Base-by-base conservation (phyloP, 176 grass and related monocot species). In the Oryza meridionalis region DNA sequence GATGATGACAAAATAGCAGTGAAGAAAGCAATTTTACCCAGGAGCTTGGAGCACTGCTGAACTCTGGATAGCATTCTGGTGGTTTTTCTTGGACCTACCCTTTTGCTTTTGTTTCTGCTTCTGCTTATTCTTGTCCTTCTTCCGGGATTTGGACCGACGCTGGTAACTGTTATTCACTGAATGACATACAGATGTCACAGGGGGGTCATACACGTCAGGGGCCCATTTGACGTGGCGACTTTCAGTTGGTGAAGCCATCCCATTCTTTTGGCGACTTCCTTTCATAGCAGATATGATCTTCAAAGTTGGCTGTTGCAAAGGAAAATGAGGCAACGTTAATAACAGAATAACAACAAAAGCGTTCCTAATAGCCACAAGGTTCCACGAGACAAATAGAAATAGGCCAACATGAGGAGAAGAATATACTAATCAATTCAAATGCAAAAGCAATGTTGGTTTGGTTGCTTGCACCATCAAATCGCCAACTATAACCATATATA, bases 171-270 rank as follows among this genome's bases (percentile, higher is more conserved):
- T 88, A 31, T 68, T 90, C 22, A 92, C 82, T 51, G 90, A 92
- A 51, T 92, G 90, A 7, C 82, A 92, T 47, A 94, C 80, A 6
- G 87, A 90, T 26, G 90, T 81, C 75, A 85, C 82, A 26, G 93
- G 93, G 6, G 90, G 93, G 5, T 94, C 93, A 38, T 94, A 92
- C 29, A 94, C 93, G 16, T 92, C 93, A 13, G 85, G 82, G 4
- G 88, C 87, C 92, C 93, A 94, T 84, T 92, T 90, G 32, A 94
- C 77, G 19, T 75, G 75, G 15, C 81, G 77, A 42, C 75, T 78
- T 68, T 80, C 71, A 27, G 71, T 77, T 40, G 68, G 58, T 35
- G 47, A 77, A 37, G 50, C 31, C 50, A 87, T 43, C 22, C 90
- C 90, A 88, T 90, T 88, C 51, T 84, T 82, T 70, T 73, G 19